These are phyloP conservation scores for Plasmodium cynomolgi DNA, from an alignment of 169 alveolate species.

Conservation along the genomic window DNA sequence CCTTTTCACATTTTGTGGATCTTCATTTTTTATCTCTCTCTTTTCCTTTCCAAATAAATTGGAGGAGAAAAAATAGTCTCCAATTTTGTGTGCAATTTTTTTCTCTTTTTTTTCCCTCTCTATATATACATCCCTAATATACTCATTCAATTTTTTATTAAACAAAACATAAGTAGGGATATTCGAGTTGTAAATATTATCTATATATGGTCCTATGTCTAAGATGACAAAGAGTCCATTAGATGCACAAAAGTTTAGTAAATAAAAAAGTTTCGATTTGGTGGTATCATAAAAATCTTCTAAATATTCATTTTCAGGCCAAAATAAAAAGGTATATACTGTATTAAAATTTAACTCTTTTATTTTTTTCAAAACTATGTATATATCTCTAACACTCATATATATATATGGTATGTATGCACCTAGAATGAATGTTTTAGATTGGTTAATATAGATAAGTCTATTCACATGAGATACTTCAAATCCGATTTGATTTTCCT, in stretches of 20 bases:
- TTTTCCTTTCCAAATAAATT: conserved; percentile 15
- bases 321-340: conserved; percentile 70
- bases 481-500: conserved; percentile 1
- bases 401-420: conserved; percentile 74
- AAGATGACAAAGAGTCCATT: conserved; percentile 71
- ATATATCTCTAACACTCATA: conserved; percentile 74
- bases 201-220: conserved; percentile 71
- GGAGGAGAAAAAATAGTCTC: neutral
- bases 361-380: conserved; percentile 60
- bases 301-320: conserved; percentile 76
- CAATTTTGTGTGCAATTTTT: neutral
- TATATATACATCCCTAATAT: conserved; percentile 9
- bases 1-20: neutral
- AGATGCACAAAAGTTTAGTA: conserved; percentile 73
- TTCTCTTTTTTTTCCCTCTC: neutral
- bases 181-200: conserved; percentile 64
- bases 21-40: neutral
- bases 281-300: conserved; percentile 59
- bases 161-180: conserved; percentile 69
- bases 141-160: conserved; percentile 32
- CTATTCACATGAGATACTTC: conserved; percentile 63
- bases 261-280: conserved; percentile 55
- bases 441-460: conserved; percentile 48
- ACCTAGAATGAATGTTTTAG: conserved; percentile 57
- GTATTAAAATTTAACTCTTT: conserved; percentile 74